phyloP scores from a whole-genome alignment of 345 rosid species.

The Citrus hindsii region DNA sequence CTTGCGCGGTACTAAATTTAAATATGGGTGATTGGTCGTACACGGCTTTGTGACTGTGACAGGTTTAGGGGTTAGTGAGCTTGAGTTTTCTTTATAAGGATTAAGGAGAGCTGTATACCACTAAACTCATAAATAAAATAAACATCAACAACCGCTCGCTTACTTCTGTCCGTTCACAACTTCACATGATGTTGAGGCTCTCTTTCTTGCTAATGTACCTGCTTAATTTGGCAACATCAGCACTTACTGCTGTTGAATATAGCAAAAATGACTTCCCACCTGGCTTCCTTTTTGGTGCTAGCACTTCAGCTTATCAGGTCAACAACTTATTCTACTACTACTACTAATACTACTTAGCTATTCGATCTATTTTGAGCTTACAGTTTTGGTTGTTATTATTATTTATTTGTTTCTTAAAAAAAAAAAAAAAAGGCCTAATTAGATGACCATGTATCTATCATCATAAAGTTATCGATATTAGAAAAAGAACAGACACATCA shows the following conservation, averaged over 20 bases:
- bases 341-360: not conserved
- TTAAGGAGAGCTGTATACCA: no score
- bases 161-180: no score
- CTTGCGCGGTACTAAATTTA: no score
- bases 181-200: not conserved
- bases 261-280: conserved; percentile 22
- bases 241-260: not conserved
- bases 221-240: conserved; percentile 11
- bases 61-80: no score
- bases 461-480: no score
- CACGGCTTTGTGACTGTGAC: no score
- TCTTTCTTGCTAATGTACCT: conserved; percentile 5
- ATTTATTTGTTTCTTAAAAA: no score
- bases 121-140: no score
- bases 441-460: not conserved
- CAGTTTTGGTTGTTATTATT: no score
- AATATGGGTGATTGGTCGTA: no score
- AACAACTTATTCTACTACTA: not conserved
- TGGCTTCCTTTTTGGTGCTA: conserved; percentile 19
- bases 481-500: not conserved
- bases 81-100: no score
- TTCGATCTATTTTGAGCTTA: not conserved
- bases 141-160: no score
- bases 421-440: not conserved
- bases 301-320: conserved; percentile 27